A percentile compares a stretch with the other conserved stretches of the same genome.
phyloP scores from a whole-genome alignment of 495 filamentous ascomycete species.

The Penicillium roqueforti region DNA sequence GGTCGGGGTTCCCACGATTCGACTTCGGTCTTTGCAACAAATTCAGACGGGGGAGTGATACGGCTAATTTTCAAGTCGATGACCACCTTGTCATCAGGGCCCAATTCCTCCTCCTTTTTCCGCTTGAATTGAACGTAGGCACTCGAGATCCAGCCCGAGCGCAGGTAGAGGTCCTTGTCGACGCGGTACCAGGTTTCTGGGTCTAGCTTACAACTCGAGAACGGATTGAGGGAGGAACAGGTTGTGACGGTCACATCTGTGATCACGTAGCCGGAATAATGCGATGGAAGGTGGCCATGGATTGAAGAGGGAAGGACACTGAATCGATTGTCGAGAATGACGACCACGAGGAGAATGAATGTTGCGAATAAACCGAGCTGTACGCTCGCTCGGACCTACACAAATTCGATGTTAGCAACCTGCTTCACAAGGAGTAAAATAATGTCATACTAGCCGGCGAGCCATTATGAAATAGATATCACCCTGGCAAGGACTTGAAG shows the following conservation, averaged over 20 bases:
- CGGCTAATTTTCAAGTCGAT: constrained; percentile 78
- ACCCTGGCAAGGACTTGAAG: constrained; percentile 37
- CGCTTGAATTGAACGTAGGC: constrained; percentile 83
- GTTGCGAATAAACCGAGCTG: constrained; percentile 68
- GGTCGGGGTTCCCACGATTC: constrained; percentile 78
- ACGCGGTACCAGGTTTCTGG: constrained; percentile 73
- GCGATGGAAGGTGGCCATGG: constrained; percentile 76
- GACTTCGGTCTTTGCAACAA: constrained; percentile 43
- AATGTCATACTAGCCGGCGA: constrained; percentile 42
- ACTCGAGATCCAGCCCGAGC: constrained; percentile 63
- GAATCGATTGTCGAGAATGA: constrained; percentile 76
- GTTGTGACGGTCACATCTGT: constrained; percentile 83
- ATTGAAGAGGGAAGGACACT: constrained; percentile 77
- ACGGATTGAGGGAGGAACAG: constrained; percentile 70
- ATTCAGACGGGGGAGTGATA: constrained; percentile 60
- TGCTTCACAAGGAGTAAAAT: not conserved
- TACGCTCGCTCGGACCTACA: constrained; percentile 69
- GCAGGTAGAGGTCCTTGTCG: constrained; percentile 89
- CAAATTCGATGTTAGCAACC: constrained; percentile 10
- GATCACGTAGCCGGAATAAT: constrained; percentile 75
- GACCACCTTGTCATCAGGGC: constrained; percentile 69
- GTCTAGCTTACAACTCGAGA: constrained; percentile 77
- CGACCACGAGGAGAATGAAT: constrained; percentile 63
- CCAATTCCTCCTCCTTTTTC: constrained; percentile 85
- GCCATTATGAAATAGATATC: constrained; percentile 37